Percentiles rank a stretch among this genome's conserved stretches.
phyloP scores from a whole-genome alignment of 768 basidiomycete genomes.

The Psilocybe azurescens region DNA sequence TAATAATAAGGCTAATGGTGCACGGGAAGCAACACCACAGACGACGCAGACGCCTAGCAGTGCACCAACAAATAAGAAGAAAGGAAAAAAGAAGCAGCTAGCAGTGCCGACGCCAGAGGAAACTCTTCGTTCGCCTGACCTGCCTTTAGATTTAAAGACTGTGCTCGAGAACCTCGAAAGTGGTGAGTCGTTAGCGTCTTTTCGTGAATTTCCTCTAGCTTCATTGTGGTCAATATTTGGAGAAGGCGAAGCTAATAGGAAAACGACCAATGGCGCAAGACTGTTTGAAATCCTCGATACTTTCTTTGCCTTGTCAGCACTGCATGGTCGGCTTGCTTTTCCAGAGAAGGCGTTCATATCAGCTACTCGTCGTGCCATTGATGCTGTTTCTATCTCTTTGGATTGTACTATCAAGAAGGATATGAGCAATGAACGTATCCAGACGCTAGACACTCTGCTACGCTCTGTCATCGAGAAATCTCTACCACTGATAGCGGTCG shows the following conservation, averaged over 20 bases:
- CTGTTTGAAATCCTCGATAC: slow-evolving; percentile 33
- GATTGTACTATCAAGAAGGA: slow-evolving; percentile 12
- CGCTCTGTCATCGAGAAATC: slow-evolving; percentile 11
- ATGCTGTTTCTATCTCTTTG: slow-evolving; percentile 27
- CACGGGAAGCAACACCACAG: not conserved
- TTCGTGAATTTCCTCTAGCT: not conserved
- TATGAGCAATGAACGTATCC: slow-evolving; percentile 24
- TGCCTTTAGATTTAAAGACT: slow-evolving; percentile 4
- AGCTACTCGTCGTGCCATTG: slow-evolving; percentile 33
- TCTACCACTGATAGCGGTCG: not conserved
- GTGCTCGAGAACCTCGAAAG: not conserved
- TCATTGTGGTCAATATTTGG: not conserved
- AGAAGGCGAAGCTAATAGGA: not conserved
- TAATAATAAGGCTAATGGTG: not conserved
- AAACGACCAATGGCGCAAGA: not conserved
- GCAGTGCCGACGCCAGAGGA: not conserved
- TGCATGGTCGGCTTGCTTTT: slow-evolving; percentile 23
- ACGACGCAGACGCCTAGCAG: not conserved
- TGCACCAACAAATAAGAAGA: slow-evolving; percentile 8
- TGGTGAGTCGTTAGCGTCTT: slow-evolving; percentile 1
- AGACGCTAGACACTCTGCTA: slow-evolving; percentile 16
- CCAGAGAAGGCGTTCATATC: slow-evolving; percentile 32
- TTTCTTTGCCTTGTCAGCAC: slow-evolving; percentile 32
- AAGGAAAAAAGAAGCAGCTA: slow-evolving; percentile 10
- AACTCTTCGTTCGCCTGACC: not conserved